phyloP scores from a whole-genome alignment of 441 rosid genomes.

The Pelargonium myrrhifolium region DNA sequence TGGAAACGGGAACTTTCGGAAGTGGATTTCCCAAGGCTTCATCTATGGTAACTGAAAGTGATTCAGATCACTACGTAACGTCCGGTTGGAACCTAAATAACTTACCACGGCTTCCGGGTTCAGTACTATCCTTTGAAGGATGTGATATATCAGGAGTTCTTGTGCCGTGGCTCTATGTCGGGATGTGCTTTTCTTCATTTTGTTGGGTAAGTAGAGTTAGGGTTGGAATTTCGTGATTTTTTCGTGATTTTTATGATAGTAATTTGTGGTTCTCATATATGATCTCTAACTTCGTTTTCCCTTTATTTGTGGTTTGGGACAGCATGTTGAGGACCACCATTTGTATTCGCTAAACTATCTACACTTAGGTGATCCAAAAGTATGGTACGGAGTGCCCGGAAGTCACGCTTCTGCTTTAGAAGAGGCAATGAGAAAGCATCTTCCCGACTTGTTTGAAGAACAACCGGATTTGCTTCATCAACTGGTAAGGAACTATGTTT shows the following conservation, averaged over 20 bases:
- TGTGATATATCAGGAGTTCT: slow-evolving; percentile 97
- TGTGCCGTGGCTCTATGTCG: slow-evolving; percentile 95
- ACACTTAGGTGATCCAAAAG: slow-evolving; percentile 3
- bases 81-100: slow-evolving; percentile 99
- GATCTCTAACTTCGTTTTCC: too few relatives aligned
- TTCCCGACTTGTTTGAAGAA: slow-evolving; percentile 7
- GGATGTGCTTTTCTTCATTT: slow-evolving; percentile 99
- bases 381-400: slow-evolving; percentile 6
- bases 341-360: slow-evolving; percentile 6
- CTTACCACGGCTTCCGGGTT: slow-evolving; percentile 89
- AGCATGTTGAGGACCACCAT: slow-evolving; percentile 10
- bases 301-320: background rate
- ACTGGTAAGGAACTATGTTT: too few relatives aligned
- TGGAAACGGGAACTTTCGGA: slow-evolving; percentile 94
- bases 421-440: slow-evolving; percentile 2
- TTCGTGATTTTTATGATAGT: too few relatives aligned
- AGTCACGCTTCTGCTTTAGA: slow-evolving; percentile 4
- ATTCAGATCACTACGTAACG: slow-evolving; percentile 45
- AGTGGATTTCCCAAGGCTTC: slow-evolving; percentile 85
- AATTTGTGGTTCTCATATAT: too few relatives aligned
- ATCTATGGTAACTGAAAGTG: slow-evolving; percentile 34
- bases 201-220: slow-evolving; percentile 70
- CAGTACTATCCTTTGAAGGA: slow-evolving; percentile 78
- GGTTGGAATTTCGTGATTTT: background rate
- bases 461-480: slow-evolving; percentile 7